Percentiles rank a stretch among this genome's conserved stretches.
Evolutionary conservation across 345 rosid genomes (phyloP).

Genomic region (Moricandia moricandioides): DNA sequence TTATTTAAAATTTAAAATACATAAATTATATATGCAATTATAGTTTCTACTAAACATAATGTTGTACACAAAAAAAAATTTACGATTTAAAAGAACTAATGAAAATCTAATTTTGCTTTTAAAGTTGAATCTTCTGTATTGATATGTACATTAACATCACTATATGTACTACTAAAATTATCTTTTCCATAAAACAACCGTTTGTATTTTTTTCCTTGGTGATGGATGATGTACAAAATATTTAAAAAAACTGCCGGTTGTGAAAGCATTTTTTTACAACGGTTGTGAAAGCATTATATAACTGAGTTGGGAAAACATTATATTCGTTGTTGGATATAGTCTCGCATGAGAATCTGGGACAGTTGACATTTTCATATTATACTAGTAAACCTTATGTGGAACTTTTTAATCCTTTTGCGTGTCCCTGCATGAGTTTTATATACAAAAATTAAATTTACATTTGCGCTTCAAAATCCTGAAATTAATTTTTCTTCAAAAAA

Average conservation of each 20-base stretch:
- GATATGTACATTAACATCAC: background rate
- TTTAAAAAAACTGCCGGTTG: background rate
- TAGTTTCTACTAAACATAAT: too few relatives aligned
- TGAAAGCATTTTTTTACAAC: too few relatives aligned
- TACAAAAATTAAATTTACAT: too few relatives aligned
- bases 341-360: constrained; percentile 7
- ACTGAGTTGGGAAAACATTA: background rate
- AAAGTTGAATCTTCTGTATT: background rate
- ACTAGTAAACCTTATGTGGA: constrained; percentile 10
- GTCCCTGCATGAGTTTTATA: too few relatives aligned
- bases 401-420: background rate
- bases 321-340: background rate
- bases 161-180: background rate
- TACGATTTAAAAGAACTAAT: too few relatives aligned
- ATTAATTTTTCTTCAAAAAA: too few relatives aligned
- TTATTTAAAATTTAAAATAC: too few relatives aligned
- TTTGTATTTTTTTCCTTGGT: background rate
- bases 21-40: too few relatives aligned
- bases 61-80: too few relatives aligned
- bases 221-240: background rate
- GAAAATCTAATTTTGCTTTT: too few relatives aligned
- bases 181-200: background rate
- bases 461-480: too few relatives aligned
- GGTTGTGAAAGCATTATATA: too few relatives aligned
- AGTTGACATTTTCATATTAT: constrained; percentile 13